phyloP scores from a whole-genome alignment of 2,329 filamentous ascomycete genomes.

The Xylaria sp. region DNA sequence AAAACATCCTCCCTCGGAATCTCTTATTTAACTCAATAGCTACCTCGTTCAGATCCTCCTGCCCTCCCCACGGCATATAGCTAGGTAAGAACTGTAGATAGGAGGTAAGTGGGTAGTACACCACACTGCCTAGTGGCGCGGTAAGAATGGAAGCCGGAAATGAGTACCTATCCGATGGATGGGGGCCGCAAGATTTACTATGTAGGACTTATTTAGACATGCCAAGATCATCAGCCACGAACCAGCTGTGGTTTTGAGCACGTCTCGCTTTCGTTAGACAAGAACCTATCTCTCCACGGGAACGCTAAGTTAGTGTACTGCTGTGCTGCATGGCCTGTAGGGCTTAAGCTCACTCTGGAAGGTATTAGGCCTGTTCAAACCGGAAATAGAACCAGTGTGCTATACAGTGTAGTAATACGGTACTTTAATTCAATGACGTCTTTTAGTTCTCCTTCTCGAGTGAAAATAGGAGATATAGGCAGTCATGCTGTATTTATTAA shows the following conservation, averaged over 20 bases:
- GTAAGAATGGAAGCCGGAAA: conserved; percentile 1
- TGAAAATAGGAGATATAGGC: background rate
- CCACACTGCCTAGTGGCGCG: background rate
- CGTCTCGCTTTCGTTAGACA: background rate
- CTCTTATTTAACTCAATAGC: too few species aligned
- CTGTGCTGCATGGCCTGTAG: background rate
- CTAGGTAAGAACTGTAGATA: too few species aligned
- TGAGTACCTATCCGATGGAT: conserved; percentile 5
- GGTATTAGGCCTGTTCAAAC: background rate
- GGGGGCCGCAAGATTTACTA: conserved; percentile 12
- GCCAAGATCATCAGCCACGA: conserved; percentile 21
- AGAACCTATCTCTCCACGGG: background rate
- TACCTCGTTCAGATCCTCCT: too few species aligned
- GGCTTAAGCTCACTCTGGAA: conserved; percentile 18
- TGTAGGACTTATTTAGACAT: conserved; percentile 5
- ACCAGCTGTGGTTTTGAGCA: background rate
- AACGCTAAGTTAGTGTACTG: background rate
- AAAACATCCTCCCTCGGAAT: too few species aligned
- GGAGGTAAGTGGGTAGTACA: too few species aligned
- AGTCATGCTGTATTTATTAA: conserved; percentile 5
- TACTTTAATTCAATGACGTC: background rate
- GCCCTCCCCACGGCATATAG: too few species aligned
- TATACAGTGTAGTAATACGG: background rate
- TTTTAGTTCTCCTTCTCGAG: background rate
- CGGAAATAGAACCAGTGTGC: conserved; percentile 12